phyloP scores from a whole-genome alignment of 1,139 yeast genomes.

The Diutina pseudorugosa region DNA sequence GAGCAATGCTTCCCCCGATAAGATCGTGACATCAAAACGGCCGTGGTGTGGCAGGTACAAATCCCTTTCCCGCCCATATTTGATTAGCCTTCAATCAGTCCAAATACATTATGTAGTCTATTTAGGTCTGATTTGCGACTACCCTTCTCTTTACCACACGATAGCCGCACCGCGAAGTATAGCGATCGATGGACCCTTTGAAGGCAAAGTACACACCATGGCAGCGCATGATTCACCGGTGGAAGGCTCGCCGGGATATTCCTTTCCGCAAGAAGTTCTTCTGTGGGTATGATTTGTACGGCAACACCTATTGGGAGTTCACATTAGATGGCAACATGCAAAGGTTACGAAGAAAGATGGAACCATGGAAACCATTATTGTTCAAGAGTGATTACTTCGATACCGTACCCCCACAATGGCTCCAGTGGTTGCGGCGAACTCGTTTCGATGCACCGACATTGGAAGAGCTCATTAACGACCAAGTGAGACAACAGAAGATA shows the following conservation, averaged over 20 bases:
- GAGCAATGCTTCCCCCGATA: no score
- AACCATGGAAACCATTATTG: slow-evolving; percentile 28
- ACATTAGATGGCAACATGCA: slow-evolving; percentile 35
- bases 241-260: slow-evolving; percentile 48
- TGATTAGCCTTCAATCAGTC: no score
- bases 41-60: no score
- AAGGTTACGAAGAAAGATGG: slow-evolving; percentile 36
- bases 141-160: not conserved
- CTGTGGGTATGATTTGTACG: slow-evolving; percentile 66
- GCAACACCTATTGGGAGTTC: slow-evolving; percentile 82
- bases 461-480: slow-evolving; percentile 48
- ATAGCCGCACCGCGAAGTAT: not conserved
- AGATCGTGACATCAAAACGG: no score
- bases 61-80: no score
- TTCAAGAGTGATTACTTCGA: slow-evolving; percentile 39
- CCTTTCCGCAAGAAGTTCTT: slow-evolving; percentile 54
- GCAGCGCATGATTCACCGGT: slow-evolving; percentile 39
- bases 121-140: no score
- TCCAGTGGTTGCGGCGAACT: slow-evolving; percentile 66
- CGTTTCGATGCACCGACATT: slow-evolving; percentile 49
- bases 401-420: slow-evolving; percentile 61
- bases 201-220: slow-evolving; percentile 21
- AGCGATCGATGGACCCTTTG: slow-evolving; percentile 16
- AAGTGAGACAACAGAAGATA: slow-evolving; percentile 41
- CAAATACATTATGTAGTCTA: no score